Evolutionary conservation across 495 filamentous ascomycete species (phyloP), one percentile per base, ranked within the genome.

Genomic region (Neurospora sp.): DNA sequence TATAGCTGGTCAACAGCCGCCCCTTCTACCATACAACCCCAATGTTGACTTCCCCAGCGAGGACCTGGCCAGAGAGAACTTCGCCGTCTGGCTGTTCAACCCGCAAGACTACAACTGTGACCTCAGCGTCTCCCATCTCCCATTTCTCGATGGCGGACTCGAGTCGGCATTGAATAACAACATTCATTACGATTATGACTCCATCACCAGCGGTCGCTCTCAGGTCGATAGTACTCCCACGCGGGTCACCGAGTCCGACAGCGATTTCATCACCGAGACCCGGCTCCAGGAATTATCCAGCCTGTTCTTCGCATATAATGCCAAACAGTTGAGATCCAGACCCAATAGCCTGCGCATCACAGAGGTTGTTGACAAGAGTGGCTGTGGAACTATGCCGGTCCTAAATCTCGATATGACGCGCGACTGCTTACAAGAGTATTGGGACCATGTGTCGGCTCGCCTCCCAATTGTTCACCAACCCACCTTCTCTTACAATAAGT

Each of bases 401-500:
- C 81, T 98, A 73, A 94, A 90, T 77, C 79, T 96, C 59, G 90
- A 91, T 39, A 96, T 96, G 89, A 92, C 98, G 89, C 91, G 96
- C 78, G 92, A 92, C 38, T 99, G 96, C 82, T 89, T 98, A 77
- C 89, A 90, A 24, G 93, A 94, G 48, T 99, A 93, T 81, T 99
- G 95, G 95, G 89, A 91, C 48, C 90, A 97, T 78, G 94, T 98
- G 66, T 96, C 97, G 78, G 89, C 93, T 24, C 94, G 97, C 74
- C 84, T 99, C 59, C 96, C 96, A 39, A 97, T 99, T 70, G 86
- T 99, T 48, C 96, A 99, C 77, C 90, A 93, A 73, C 93, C 96
- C 11, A 98, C 95, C 0, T 99, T 98, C 81, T 90, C 89, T 11
- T 90, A 92, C 11, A 91, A 96, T 78, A 89, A 91, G 38, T 93